phyloP scores from a whole-genome alignment of 2,329 filamentous ascomycete genomes.

The Fusarium staphyleae region DNA sequence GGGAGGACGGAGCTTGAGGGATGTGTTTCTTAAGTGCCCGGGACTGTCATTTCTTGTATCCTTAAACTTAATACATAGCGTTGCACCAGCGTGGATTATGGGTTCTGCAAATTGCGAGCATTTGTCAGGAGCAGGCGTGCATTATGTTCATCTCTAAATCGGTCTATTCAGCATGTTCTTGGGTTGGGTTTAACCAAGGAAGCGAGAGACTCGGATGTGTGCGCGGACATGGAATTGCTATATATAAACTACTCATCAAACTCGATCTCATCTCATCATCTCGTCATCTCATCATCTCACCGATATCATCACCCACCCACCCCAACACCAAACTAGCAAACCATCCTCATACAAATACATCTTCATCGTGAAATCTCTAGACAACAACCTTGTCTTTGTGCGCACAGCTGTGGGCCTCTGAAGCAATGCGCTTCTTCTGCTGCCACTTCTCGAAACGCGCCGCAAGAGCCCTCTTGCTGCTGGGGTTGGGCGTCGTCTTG shows the following conservation, averaged over 20 bases:
- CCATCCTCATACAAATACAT: neutral
- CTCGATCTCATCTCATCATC: neutral
- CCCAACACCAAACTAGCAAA: constrained; percentile 1
- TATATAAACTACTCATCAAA: constrained; percentile 6
- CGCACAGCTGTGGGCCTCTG: constrained; percentile 43
- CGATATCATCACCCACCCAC: neutral
- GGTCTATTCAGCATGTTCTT: no score
- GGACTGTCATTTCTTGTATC: no score
- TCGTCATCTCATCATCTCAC: constrained; percentile 16
- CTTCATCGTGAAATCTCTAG: neutral
- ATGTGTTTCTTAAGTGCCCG: no score
- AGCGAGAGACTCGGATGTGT: no score
- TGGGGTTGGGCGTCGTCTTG: constrained; percentile 41
- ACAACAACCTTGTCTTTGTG: constrained; percentile 36
- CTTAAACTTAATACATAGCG: no score
- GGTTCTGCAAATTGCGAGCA: no score
- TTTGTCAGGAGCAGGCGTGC: no score
- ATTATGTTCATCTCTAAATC: no score
- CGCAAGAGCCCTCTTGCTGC: constrained; percentile 36
- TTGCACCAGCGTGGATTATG: no score
- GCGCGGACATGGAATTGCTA: neutral
- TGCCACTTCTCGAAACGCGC: constrained; percentile 40
- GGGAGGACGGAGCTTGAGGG: no score
- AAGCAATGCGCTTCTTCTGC: constrained; percentile 14
- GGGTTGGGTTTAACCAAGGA: no score